Evolutionary conservation across 2,329 filamentous ascomycete species (phyloP), one percentile per base, ranked within the genome.

Genomic region (Talaromyces sp.): DNA sequence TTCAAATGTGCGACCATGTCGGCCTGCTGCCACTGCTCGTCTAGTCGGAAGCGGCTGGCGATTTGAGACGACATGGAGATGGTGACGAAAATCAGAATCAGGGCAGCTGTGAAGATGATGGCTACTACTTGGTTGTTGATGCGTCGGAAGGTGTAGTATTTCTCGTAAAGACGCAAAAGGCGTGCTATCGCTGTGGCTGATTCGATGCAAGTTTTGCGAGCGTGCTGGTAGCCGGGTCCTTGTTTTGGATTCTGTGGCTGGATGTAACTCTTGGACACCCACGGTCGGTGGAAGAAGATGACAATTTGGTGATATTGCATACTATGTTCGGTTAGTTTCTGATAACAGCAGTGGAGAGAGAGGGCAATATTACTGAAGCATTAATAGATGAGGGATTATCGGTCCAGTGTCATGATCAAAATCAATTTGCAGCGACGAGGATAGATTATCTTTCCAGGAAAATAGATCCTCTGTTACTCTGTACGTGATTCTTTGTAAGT

Each of bases 291-390:
- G 59, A 76, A 71, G 63, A 77, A 76, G 27, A 79, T 78, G 55
- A 77, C 68, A 2, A 77, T 74, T 56, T 78, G 75, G 60, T 78
- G 70, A 56, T 78, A 78, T 70, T 78, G 75, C 70, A 78, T 75
- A 56, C 74, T 76, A 5, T 3, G 24, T 32, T 1, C 5, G 7
- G 29, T 59, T 48, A 63, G 55, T 6, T 29, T 54, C 8, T n/a
- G 61, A n/a, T 12, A 41, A 24, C 6, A 8, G 31, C 4, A 17
- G 19, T 7, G 21, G 8, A 8, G 0, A 26, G 14, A 32, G 17
- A 10, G 6, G 10, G 38, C 35, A 2, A 64, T n/a, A 69, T 61
- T 68, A 77, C 74, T 78, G 75, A 2, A 78, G 67, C 63, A 77
- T 70, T 21, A 78, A 63, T n/a, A 78, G 67, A 60, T 78, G 75